phyloP scores from a whole-genome alignment of 371 early-diverging fungal species.

The Rhizopus delemar region DNA sequence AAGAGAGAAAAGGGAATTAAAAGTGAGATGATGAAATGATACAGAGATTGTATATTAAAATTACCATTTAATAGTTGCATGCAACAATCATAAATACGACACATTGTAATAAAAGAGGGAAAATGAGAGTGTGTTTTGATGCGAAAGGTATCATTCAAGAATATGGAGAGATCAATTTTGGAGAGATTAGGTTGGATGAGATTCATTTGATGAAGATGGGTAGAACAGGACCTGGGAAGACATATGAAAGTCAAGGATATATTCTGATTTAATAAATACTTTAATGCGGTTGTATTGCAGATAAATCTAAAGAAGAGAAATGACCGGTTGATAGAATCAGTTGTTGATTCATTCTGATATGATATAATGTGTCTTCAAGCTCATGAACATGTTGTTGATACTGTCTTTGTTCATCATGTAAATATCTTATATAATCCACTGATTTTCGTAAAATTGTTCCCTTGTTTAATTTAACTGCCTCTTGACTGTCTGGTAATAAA shows the following conservation, averaged over 20 bases:
- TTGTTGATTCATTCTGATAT: constrained; percentile 24
- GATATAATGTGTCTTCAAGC: constrained; percentile 53
- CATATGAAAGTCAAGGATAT: constrained; percentile 39
- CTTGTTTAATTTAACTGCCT: constrained; percentile 72
- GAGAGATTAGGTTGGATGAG: constrained; percentile 30
- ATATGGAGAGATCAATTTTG: constrained; percentile 28
- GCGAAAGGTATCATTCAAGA: constrained; percentile 34
- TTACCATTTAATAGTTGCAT: constrained; percentile 4
- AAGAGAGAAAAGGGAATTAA: constrained; percentile 35
- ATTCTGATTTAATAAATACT: constrained; percentile 13
- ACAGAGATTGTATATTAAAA: neutral
- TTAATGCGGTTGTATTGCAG: constrained; percentile 29
- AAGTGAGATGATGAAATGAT: constrained; percentile 15
- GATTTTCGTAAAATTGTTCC: constrained; percentile 81
- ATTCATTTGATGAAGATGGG: constrained; percentile 45
- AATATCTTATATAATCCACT: constrained; percentile 82
- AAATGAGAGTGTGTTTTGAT: constrained; percentile 30
- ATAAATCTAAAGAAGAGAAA: constrained; percentile 28
- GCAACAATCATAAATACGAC: constrained; percentile 16
- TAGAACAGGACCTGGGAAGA: constrained; percentile 21
- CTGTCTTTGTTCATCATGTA: constrained; percentile 59
- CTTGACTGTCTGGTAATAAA: constrained; percentile 48
- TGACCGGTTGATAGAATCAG: constrained; percentile 20
- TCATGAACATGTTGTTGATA: constrained; percentile 68
- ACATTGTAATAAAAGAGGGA: constrained; percentile 3